These are phyloP conservation scores for Elsinoe australis DNA, from an alignment of 2,329 filamentous ascomycete genomes.

Conservation along the genomic window DNA sequence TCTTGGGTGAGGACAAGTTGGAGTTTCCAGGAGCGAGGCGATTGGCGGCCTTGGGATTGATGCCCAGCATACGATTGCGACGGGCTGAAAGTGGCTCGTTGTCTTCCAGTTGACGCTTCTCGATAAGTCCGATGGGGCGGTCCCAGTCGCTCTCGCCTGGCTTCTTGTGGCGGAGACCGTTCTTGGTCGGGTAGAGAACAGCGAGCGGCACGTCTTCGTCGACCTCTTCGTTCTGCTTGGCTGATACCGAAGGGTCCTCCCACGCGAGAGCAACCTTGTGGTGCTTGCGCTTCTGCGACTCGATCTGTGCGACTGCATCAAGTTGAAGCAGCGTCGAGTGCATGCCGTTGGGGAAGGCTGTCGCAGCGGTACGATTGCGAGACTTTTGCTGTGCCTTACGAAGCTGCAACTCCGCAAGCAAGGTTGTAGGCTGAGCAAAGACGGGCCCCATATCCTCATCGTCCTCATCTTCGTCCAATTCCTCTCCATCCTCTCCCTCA, in stretches of 20 bases:
- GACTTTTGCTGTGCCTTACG: conserved; percentile 82
- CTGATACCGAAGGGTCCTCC: conserved; percentile 55
- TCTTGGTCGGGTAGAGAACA: conserved; percentile 61
- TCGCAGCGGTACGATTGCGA: conserved; percentile 62
- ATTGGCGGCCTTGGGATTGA: conserved; percentile 26
- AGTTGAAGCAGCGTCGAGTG: conserved; percentile 84
- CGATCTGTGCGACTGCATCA: conserved; percentile 80
- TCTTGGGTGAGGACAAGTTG: conserved; percentile 3
- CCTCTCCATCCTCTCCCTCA: conserved; percentile 40
- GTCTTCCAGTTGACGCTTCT: conserved; percentile 78
- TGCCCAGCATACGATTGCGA: conserved; percentile 64
- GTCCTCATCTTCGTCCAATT: conserved; percentile 37
- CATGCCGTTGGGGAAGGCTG: conserved; percentile 65
- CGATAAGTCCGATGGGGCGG: conserved; percentile 66
- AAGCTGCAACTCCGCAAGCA: conserved; percentile 84
- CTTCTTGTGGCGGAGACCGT: conserved; percentile 36
- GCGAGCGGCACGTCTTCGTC: conserved; percentile 75
- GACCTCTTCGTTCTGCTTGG: conserved; percentile 34
- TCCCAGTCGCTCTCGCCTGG: conserved; percentile 40
- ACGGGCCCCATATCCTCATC: conserved; percentile 42
- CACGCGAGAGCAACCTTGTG: conserved; percentile 82
- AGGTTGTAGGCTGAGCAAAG: conserved; percentile 72
- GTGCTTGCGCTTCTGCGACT: conserved; percentile 64
- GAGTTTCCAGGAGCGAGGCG: conserved; percentile 5
- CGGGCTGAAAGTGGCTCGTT: conserved; percentile 79